A percentile compares a stretch with the other conserved stretches of the same genome.
Conservation (phyloP, 345 rosid genomes). For the Reutealis trisperma region DNA sequence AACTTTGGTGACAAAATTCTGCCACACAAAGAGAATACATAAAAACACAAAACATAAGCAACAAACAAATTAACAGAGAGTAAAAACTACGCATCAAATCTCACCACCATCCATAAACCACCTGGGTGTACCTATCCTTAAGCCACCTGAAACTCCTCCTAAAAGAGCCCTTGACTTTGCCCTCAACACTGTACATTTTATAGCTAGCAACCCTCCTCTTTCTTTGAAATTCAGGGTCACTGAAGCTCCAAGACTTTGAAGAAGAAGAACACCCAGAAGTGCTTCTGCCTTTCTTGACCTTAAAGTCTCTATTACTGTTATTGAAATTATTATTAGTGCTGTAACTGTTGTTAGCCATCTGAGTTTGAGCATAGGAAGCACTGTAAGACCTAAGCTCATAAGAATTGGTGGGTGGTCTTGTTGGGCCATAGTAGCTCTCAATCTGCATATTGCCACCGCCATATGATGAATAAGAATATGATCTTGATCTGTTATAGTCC, state of each 20-base stretch:
- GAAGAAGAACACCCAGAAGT: slow-evolving; percentile 50
- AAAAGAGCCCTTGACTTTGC: slow-evolving; percentile 84
- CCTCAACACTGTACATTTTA: slow-evolving; percentile 82
- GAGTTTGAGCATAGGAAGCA: slow-evolving; percentile 53
- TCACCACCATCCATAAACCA: slow-evolving; percentile 85
- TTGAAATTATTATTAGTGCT: slow-evolving; percentile 3
- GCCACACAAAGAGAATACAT: slow-evolving; percentile 17
- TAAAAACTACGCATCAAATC: slow-evolving; percentile 4
- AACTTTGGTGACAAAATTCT: slow-evolving; percentile 1
- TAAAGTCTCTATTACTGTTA: slow-evolving; percentile 23
- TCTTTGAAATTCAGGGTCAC: slow-evolving; percentile 87
- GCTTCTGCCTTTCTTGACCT: slow-evolving; percentile 58
- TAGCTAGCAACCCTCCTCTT: slow-evolving; percentile 95
- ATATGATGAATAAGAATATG: slow-evolving; percentile 31
- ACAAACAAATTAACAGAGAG: not conserved
- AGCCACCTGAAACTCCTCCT: slow-evolving; percentile 91
- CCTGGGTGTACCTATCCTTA: slow-evolving; percentile 68
- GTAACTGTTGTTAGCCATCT: slow-evolving; percentile 36
- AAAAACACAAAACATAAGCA: slow-evolving; percentile 11
- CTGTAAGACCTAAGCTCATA: slow-evolving; percentile 68
- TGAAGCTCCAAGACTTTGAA: slow-evolving; percentile 49
- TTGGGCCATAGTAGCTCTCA: slow-evolving; percentile 54
- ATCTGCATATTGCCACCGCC: slow-evolving; percentile 56
- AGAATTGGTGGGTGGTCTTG: slow-evolving; percentile 28
- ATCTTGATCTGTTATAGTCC: slow-evolving; percentile 56